Evolutionary conservation across 768 basidiomycete genomes (phyloP).

Genomic region (Fibroporia radiculosa): DNA sequence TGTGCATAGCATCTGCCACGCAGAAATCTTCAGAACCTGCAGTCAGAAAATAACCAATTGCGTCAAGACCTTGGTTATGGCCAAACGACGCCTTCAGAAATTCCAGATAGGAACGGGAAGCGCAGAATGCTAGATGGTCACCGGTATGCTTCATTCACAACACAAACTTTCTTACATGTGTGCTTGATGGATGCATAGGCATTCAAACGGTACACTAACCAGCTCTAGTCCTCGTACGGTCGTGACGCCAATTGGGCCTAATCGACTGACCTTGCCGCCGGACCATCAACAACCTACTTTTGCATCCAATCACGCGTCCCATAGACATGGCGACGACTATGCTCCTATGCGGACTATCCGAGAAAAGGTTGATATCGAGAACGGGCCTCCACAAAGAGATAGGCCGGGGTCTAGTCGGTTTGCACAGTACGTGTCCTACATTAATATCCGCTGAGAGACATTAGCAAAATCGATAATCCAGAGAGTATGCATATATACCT

Average conservation of each 20-base stretch:
- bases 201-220: conserved; percentile 13
- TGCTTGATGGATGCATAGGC: conserved; percentile 4
- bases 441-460: neutral
- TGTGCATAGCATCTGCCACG: neutral
- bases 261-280: conserved; percentile 60
- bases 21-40: conserved; percentile 45
- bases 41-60: conserved; percentile 41
- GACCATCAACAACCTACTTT: conserved; percentile 46
- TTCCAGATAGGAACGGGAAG: conserved; percentile 54
- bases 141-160: conserved; percentile 23
- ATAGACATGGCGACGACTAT: neutral
- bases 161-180: neutral
- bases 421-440: conserved; percentile 30
- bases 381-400: conserved; percentile 17
- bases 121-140: conserved; percentile 43
- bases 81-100: conserved; percentile 27
- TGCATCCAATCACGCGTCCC: conserved; percentile 3
- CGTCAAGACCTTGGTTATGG: conserved; percentile 27
- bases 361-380: neutral
- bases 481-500: conserved; percentile 62
- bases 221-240: conserved; percentile 57
- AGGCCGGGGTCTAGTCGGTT: conserved; percentile 47
- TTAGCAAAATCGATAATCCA: conserved; percentile 20
- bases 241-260: conserved; percentile 47
- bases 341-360: conserved; percentile 2